phyloP scores from a whole-genome alignment of 78 protist species.

The Chrysochromulina tobinii region DNA sequence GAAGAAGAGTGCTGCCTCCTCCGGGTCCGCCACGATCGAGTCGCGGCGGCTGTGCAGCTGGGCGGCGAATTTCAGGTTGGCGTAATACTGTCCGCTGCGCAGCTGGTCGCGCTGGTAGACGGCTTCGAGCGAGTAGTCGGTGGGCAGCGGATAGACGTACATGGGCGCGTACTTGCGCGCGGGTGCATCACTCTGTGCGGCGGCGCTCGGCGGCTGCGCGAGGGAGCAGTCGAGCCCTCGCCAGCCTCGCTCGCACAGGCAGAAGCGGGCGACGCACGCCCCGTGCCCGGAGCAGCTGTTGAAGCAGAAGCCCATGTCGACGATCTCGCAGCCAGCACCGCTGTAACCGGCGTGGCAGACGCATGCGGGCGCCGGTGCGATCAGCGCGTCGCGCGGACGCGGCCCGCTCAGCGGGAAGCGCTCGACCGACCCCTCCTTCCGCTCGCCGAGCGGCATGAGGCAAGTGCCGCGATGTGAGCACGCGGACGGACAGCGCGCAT shows the following conservation, averaged over 20 bases:
- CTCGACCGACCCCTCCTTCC: not conserved
- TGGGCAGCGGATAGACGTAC: constrained; percentile 7
- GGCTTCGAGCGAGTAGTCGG: not conserved
- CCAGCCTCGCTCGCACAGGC: not conserved
- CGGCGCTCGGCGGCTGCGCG: not conserved
- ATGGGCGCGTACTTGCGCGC: not conserved
- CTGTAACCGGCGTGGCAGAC: not conserved
- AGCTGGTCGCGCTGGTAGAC: constrained; percentile 10
- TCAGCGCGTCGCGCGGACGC: not conserved
- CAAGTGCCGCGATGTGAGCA: constrained; percentile 26
- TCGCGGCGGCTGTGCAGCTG: not conserved
- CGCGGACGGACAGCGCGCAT: not conserved
- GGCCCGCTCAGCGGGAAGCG: not conserved
- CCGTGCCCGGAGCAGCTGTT: constrained; percentile 14
- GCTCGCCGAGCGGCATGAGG: not conserved
- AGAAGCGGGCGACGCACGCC: constrained; percentile 11
- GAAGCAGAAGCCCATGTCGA: not conserved
- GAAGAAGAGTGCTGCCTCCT: constrained; percentile 21
- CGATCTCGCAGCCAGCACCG: not conserved
- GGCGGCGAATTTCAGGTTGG: not conserved
- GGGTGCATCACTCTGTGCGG: not conserved
- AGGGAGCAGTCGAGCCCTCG: not conserved
- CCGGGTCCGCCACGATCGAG: not conserved
- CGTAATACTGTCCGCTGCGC: constrained; percentile 25
- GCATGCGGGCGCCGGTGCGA: not conserved